Conservation (phyloP, 163 green algal species). For the Coccomyxa subellipsoidea region DNA sequence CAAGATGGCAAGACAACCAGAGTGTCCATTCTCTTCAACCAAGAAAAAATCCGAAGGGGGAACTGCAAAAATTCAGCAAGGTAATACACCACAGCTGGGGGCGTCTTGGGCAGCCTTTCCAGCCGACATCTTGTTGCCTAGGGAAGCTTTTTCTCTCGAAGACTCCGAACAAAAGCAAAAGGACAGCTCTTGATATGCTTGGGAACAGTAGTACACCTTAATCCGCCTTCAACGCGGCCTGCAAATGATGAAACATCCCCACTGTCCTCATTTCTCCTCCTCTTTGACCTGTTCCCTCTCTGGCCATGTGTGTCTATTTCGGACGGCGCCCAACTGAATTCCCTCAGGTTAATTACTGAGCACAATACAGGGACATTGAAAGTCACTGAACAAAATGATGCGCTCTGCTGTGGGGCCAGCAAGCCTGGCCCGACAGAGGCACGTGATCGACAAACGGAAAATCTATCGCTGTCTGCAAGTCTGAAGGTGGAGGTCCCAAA, state of each 20-base stretch:
- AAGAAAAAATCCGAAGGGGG: too few relatives aligned
- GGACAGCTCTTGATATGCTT: background rate
- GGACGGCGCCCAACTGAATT: background rate
- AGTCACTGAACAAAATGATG: background rate
- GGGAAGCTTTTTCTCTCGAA: background rate
- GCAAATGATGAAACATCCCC: background rate
- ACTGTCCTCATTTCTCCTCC: too few relatives aligned
- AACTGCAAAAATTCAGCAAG: too few relatives aligned
- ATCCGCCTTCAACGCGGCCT: background rate
- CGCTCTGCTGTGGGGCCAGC: background rate
- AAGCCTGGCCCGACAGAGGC: background rate
- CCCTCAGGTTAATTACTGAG: background rate
- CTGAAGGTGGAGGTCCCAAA: background rate
- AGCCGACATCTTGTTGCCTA: background rate
- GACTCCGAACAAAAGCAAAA: background rate
- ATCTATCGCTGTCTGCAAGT: background rate
- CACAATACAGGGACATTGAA: background rate
- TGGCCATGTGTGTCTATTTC: background rate
- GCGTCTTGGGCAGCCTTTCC: background rate
- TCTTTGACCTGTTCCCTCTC: background rate
- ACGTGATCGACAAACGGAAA: background rate
- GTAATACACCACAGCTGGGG: too few relatives aligned
- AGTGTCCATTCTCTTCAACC: too few relatives aligned
- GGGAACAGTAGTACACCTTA: background rate
- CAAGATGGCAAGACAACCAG: too few relatives aligned